Percentiles rank a stretch among this genome's conserved stretches.
Conservation (phyloP, 306 rosid genomes). For the Lathyrus aphaca region DNA sequence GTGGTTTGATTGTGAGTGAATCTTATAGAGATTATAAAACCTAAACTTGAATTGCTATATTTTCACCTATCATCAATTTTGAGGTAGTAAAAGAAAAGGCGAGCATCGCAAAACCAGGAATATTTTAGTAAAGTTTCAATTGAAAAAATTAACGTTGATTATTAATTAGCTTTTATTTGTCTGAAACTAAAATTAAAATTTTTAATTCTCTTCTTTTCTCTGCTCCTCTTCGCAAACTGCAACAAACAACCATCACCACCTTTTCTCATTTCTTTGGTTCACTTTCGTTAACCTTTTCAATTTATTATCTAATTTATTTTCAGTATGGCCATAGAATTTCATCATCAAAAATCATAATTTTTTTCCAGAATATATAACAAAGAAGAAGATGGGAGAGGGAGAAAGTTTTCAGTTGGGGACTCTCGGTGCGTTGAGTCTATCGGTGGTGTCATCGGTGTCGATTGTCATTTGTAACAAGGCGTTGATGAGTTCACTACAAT, state of each 20-base stretch:
- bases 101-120: constrained; percentile 9
- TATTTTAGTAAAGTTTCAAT: constrained; percentile 4
- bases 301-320: background rate
- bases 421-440: constrained; percentile 72
- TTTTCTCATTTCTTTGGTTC: background rate
- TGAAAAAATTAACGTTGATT: background rate
- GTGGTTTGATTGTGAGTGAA: too few species aligned
- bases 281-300: background rate
- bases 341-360: constrained; percentile 9
- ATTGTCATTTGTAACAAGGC: constrained; percentile 91
- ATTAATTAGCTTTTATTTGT: background rate
- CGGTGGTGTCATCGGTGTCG: constrained; percentile 86
- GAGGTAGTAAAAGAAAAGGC: background rate
- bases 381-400: constrained; percentile 69
- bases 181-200: constrained; percentile 1
- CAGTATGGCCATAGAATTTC: background rate
- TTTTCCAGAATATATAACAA: constrained; percentile 26
- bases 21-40: too few species aligned
- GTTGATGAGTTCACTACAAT: constrained; percentile 68
- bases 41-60: too few species aligned
- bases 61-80: background rate
- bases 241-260: background rate
- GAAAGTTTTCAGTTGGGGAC: constrained; percentile 78
- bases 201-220: background rate
- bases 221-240: background rate